Evolutionary conservation across 1,139 yeast genomes (phyloP).

Genomic region (Saccharomycopsis crataegensis): DNA sequence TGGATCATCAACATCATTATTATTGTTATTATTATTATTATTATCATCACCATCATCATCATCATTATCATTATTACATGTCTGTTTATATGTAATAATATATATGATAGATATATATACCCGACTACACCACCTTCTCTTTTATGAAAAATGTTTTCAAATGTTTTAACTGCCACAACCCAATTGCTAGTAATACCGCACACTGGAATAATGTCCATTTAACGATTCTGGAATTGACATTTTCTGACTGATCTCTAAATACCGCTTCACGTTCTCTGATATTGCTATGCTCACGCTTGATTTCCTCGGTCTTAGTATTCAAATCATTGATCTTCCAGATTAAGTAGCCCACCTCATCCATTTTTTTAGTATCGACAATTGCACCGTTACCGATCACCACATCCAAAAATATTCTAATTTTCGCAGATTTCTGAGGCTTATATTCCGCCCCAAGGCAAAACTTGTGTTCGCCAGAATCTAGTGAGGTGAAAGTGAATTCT

Average conservation of each 20-base stretch:
- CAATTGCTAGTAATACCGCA: slow-evolving; percentile 45
- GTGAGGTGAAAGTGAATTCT: slow-evolving; percentile 60
- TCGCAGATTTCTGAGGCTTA: slow-evolving; percentile 20
- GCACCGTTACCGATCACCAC: slow-evolving; percentile 47
- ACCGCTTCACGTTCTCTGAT: slow-evolving; percentile 64
- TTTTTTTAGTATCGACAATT: slow-evolving; percentile 44
- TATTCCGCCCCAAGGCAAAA: slow-evolving; percentile 63
- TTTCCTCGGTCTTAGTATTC: slow-evolving; percentile 46
- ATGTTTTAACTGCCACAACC: slow-evolving; percentile 63
- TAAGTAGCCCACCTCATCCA: slow-evolving; percentile 40
- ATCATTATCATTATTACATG: too few relatives aligned
- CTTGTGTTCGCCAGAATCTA: slow-evolving; percentile 66
- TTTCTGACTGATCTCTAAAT: slow-evolving; percentile 62
- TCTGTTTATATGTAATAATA: too few relatives aligned
- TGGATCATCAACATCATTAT: too few relatives aligned
- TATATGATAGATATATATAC: too few relatives aligned
- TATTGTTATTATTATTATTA: too few relatives aligned
- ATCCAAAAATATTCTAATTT: slow-evolving; percentile 29
- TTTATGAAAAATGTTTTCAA: slow-evolving; percentile 58
- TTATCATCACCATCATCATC: too few relatives aligned
- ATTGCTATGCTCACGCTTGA: slow-evolving; percentile 57
- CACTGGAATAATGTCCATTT: slow-evolving; percentile 61
- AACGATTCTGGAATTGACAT: slow-evolving; percentile 56
- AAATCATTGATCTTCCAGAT: slow-evolving; percentile 47
- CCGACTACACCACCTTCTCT: slow-evolving; percentile 47